phyloP scores from a whole-genome alignment of 257 asterid genomes.

The Nicotiana sylvestris region DNA sequence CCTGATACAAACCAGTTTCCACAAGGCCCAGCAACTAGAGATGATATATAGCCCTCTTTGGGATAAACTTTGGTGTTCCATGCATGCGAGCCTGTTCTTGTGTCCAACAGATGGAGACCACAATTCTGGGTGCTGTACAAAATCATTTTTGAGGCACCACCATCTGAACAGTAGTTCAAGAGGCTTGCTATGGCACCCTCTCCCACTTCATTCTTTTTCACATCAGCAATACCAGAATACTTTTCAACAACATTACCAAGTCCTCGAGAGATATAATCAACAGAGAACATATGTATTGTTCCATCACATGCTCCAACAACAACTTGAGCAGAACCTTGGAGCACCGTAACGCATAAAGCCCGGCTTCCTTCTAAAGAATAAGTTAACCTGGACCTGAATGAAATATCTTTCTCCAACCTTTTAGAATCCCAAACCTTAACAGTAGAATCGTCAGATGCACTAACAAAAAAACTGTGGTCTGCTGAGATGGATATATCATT shows the following conservation, averaged over 20 bases:
- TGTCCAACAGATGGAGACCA: slow-evolving; percentile 94
- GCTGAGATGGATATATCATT: slow-evolving; percentile 85
- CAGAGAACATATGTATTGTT: slow-evolving; percentile 77
- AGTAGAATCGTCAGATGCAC: slow-evolving; percentile 96
- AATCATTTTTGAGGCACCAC: slow-evolving; percentile 59
- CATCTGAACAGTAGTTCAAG: slow-evolving; percentile 79
- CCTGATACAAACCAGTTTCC: slow-evolving; percentile 99
- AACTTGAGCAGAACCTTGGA: slow-evolving; percentile 79
- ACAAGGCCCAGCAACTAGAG: slow-evolving; percentile 88
- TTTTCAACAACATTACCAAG: slow-evolving; percentile 91
- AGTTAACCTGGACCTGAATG: slow-evolving; percentile 90
- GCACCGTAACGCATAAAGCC: slow-evolving; percentile 79
- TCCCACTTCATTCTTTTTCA: slow-evolving; percentile 53
- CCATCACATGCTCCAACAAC: slow-evolving; percentile 97
- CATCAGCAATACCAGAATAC: slow-evolving; percentile 88
- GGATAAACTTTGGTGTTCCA: slow-evolving; percentile 84
- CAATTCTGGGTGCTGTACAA: slow-evolving; percentile 84
- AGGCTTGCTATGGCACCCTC: slow-evolving; percentile 88
- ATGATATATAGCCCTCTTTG: slow-evolving; percentile 80
- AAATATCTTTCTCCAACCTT: slow-evolving; percentile 96
- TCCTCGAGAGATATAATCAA: slow-evolving; percentile 89
- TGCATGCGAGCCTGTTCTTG: slow-evolving; percentile 60
- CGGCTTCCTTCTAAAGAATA: slow-evolving; percentile 85
- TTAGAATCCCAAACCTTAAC: slow-evolving; percentile 98
- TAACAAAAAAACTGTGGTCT: slow-evolving; percentile 94